These are phyloP conservation scores for Hypoxylon sp. DNA, from an alignment of 2,329 filamentous ascomycete species.

Conservation along the genomic window DNA sequence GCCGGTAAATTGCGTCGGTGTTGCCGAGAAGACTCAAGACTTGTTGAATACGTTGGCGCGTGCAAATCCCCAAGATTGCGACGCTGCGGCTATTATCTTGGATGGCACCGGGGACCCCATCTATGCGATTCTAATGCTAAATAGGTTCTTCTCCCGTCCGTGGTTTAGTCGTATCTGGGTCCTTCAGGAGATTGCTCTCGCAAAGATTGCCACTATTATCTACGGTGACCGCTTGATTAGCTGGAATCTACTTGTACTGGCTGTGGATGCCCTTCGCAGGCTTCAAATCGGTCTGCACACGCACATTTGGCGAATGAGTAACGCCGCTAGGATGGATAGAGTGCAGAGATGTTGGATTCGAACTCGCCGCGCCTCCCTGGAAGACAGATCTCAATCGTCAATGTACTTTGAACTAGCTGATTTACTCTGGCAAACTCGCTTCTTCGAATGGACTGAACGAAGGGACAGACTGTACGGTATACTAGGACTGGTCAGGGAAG, in stretches of 20 bases:
- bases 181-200: conserved; percentile 27
- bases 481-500: conserved; percentile 13
- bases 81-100: conserved; percentile 16
- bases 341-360: conserved; percentile 25
- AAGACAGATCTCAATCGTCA: background rate
- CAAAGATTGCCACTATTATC: conserved; percentile 19
- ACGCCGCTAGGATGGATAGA: conserved; percentile 17
- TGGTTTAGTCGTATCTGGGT: conserved; percentile 34
- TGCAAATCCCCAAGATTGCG: conserved; percentile 11
- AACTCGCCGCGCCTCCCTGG: background rate
- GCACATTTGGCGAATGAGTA: conserved; percentile 27
- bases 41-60: conserved; percentile 21
- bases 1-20: background rate
- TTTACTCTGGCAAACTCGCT: conserved; percentile 34
- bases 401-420: conserved; percentile 18
- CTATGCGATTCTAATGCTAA: conserved; percentile 6
- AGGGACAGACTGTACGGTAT: conserved; percentile 31
- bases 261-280: conserved; percentile 24
- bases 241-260: conserved; percentile 17
- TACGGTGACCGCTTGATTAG: conserved; percentile 21
- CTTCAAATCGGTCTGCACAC: conserved; percentile 28
- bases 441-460: conserved; percentile 18
- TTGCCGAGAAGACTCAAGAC: conserved; percentile 8
- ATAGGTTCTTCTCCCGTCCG: conserved; percentile 28
- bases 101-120: conserved; percentile 3